Conservation (phyloP, 139 green algal species). For the Klebsormidium nitens region DNA sequence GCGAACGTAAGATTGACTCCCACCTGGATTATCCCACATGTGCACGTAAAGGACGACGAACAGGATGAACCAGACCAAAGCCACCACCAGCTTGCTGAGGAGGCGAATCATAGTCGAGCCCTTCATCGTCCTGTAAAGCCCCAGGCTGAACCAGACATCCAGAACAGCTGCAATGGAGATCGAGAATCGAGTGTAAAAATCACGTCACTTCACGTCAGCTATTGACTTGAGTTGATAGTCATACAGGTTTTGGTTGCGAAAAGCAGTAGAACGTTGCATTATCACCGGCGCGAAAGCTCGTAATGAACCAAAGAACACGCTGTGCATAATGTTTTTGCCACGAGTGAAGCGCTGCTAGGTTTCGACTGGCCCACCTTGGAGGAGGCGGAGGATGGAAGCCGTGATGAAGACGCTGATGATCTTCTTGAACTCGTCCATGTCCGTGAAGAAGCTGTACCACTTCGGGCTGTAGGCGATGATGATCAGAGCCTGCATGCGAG, state of each 20-base stretch:
- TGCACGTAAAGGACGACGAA: constrained; percentile 11
- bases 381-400: constrained; percentile 6
- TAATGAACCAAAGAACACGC: no score
- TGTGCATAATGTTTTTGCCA: no score
- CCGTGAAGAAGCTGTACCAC: constrained; percentile 8
- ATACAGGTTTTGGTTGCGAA: no score
- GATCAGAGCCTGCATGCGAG: constrained; percentile 13
- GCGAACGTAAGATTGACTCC: no score
- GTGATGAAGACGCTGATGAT: constrained; percentile 33
- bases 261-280: no score
- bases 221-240: no score
- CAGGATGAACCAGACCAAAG: constrained; percentile 9
- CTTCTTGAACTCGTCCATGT: constrained; percentile 1
- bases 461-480: constrained; percentile 2
- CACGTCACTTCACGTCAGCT: no score
- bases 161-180: constrained; percentile 15
- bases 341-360: no score
- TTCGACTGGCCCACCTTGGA: constrained; percentile 9
- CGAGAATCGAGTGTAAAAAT: no score
- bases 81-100: constrained; percentile 11
- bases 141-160: constrained; percentile 5
- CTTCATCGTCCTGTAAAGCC: background rate
- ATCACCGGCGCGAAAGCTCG: no score
- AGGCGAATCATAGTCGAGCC: constrained; percentile 2
- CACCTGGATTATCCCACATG: no score